phyloP scores from a whole-genome alignment of 2,329 filamentous ascomycete genomes.

The Colletotrichum zoysiae region DNA sequence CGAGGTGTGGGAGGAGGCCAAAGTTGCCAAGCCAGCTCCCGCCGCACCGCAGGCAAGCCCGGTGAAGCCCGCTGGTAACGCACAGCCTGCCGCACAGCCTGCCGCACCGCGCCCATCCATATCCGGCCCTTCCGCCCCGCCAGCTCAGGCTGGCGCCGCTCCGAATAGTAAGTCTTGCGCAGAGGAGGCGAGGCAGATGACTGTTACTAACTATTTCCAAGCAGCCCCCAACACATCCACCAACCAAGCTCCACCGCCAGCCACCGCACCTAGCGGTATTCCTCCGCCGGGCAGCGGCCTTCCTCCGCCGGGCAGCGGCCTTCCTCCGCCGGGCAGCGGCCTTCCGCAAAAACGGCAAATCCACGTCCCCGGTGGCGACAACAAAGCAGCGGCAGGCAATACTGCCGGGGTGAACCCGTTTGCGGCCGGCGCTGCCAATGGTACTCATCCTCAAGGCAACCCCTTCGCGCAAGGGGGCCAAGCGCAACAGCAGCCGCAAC shows the following conservation, averaged over 20 bases:
- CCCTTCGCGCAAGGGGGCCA: constrained; percentile 23
- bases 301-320: constrained; percentile 27
- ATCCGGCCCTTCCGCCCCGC: constrained; percentile 32
- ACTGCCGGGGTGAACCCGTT: constrained; percentile 36
- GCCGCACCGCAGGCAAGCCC: constrained; percentile 40
- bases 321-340: neutral
- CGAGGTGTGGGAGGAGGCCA: constrained; percentile 89
- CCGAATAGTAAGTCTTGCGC: constrained; percentile 36
- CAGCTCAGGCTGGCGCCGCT: constrained; percentile 40
- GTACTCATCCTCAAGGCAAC: constrained; percentile 6
- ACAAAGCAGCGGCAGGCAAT: constrained; percentile 5
- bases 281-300: neutral
- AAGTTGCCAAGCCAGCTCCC: constrained; percentile 56
- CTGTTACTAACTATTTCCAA: constrained; percentile 4
- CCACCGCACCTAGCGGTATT: constrained; percentile 10
- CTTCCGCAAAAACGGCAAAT: constrained; percentile 37
- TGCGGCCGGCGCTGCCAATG: constrained; percentile 13
- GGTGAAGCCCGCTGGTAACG: constrained; percentile 34
- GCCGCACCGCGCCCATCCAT: constrained; percentile 31
- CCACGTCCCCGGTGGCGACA: constrained; percentile 7
- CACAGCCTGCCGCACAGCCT: constrained; percentile 31
- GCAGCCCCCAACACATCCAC: neutral
- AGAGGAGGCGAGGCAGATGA: constrained; percentile 4
- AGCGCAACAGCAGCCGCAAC: constrained; percentile 38
- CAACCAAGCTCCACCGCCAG: constrained; percentile 20